Base-by-base conservation (phyloP, 148 eudicot species). In the Nepenthes gracilis region DNA sequence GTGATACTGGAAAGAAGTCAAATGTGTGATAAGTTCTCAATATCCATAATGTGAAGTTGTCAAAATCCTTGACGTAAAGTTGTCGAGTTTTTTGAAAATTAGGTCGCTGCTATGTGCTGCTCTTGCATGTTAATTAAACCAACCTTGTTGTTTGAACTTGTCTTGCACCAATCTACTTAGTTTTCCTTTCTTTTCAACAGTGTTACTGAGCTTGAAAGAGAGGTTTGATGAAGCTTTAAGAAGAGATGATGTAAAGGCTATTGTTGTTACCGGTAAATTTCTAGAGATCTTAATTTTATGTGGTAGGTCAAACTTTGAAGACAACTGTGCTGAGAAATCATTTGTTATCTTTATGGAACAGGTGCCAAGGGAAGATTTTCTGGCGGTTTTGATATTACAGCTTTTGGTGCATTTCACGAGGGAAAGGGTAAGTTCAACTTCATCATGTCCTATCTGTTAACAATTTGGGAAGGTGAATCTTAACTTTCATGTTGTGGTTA, bases 361-460 rank as follows among this genome's bases (percentile, higher is more conserved):
- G 98, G 98, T 72, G 81, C 84, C 36, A 77, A 84, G 63, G 96
- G 98, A 40, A 88, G 83, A 60, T 93, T 93, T 66, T 88, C 96
- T 47, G 98, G 96, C 58, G 98, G 98, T 55, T 93, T 93, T 71
- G 96, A 93, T 72, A 93, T 93, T 36, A 59, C 88, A 23, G 84
- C 94, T 66, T 93, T 93, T 65, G 85, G 83, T 67, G 75, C 64
- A 64, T 56, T 92, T 62, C 98, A 92, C 60, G 62, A 47, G 13
- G 86, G 90, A 45, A 82, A 64, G 36, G 63, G 98, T 88, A 74
- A 11, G 83, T 67, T 1, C 37, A 35, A 36, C 6, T 15, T 14
- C 65, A 15, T 33, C 40, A 14, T 65, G 35, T 9, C 33, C 62
- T 40, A 36, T 12, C 36, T 33, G 23, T 62, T 48, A 47, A 9